These are phyloP conservation scores for Sphagnum fallax DNA, from an alignment of 228 moss, liverwort and hornwort genomes.

Conservation along the genomic window DNA sequence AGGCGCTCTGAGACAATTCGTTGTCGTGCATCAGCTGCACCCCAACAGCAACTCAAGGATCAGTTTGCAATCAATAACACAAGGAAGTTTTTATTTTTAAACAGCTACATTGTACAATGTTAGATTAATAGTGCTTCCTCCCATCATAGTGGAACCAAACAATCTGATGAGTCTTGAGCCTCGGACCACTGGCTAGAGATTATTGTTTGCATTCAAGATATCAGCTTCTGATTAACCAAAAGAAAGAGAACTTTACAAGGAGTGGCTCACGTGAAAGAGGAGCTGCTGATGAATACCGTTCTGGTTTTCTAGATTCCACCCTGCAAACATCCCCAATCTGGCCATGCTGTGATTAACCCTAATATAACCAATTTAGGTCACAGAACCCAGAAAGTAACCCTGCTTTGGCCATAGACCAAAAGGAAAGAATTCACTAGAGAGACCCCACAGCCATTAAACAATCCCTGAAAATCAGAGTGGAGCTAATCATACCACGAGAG, in stretches of 20 bases:
- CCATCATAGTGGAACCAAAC: not conserved
- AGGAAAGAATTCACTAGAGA: not conserved
- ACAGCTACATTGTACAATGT: too few relatives aligned
- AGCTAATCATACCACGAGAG: slow-evolving; percentile 60
- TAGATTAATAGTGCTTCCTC: not conserved
- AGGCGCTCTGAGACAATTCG: slow-evolving; percentile 96
- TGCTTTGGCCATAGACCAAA: not conserved
- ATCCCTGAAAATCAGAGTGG: not conserved
- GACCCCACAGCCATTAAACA: not conserved
- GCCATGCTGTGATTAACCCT: not conserved
- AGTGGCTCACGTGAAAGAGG: slow-evolving; percentile 76
- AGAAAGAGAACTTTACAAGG: not conserved
- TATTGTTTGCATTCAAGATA: too few relatives aligned
- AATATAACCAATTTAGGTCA: not conserved
- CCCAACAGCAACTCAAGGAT: slow-evolving; percentile 1
- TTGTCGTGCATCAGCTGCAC: slow-evolving; percentile 92
- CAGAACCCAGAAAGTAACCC: not conserved
- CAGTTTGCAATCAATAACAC: too few relatives aligned
- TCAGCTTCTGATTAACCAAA: not conserved
- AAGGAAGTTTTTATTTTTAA: not conserved
- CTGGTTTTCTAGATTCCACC: slow-evolving; percentile 96
- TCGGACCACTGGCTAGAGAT: too few relatives aligned
- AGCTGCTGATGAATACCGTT: slow-evolving; percentile 97
- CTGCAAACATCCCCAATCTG: slow-evolving; percentile 15
- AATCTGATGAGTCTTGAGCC: too few relatives aligned